Percentiles rank a stretch among this genome's conserved stretches.
phyloP scores from a whole-genome alignment of 1,284 basidiomycete species.

The Cryptococcus hybrid region DNA sequence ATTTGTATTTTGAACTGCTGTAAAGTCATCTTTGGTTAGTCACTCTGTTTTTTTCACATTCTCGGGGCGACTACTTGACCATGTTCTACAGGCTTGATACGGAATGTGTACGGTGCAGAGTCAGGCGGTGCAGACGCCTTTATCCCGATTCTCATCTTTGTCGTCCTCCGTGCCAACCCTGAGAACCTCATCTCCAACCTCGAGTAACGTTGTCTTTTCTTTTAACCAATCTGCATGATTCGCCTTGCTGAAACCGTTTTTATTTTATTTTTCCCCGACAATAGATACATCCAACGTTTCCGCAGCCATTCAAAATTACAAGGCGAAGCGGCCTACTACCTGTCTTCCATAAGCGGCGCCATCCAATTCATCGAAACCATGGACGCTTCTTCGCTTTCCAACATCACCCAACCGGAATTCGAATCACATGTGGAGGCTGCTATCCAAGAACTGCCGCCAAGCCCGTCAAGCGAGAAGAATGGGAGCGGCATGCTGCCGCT shows the following conservation, averaged over 20 bases:
- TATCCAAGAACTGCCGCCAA: constrained; percentile 63
- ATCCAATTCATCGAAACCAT: constrained; percentile 96
- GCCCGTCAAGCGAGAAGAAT: constrained; percentile 45
- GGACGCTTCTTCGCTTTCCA: constrained; percentile 89
- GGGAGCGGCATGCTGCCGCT: not conserved
- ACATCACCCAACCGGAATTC: constrained; percentile 90
- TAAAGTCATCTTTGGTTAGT: constrained; percentile 96
- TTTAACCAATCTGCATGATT: not conserved
- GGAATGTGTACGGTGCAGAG: constrained; percentile 65
- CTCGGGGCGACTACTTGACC: constrained; percentile 8
- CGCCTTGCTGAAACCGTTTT: not conserved
- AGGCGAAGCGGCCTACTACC: constrained; percentile 95
- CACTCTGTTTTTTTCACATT: not conserved
- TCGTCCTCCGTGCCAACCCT: constrained; percentile 91
- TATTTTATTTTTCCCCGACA: constrained; percentile 39
- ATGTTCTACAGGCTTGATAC: constrained; percentile 66
- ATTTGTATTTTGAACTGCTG: constrained; percentile 98
- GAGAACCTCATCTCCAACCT: constrained; percentile 91
- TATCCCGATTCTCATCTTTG: constrained; percentile 90
- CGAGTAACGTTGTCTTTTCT: constrained; percentile 60
- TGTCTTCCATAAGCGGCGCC: constrained; percentile 89
- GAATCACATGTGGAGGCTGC: constrained; percentile 74
- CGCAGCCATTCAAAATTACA: constrained; percentile 83
- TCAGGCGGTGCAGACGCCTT: constrained; percentile 82
- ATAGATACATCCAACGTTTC: constrained; percentile 84